phyloP scores from a whole-genome alignment of 345 rosid species.

The Odontarrhena argentea region DNA sequence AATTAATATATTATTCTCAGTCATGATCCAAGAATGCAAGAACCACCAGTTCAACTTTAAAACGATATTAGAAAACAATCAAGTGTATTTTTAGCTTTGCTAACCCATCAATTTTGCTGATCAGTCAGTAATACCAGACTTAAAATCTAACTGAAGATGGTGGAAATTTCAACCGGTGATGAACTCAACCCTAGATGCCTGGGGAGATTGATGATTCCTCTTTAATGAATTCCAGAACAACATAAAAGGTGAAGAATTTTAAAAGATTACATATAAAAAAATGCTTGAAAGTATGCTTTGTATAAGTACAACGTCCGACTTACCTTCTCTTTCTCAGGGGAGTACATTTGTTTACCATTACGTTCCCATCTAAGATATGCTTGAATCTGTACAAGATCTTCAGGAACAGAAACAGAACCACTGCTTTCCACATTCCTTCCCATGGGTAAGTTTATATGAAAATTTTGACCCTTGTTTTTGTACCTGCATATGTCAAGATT shows the following conservation, averaged over 20 bases:
- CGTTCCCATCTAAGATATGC: slow-evolving; percentile 97
- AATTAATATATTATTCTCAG: too few species aligned
- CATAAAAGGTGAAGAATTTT: slow-evolving; percentile 20
- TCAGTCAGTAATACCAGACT: slow-evolving; percentile 10
- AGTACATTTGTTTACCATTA: slow-evolving; percentile 86
- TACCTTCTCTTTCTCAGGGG: slow-evolving; percentile 61
- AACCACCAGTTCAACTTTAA: slow-evolving; percentile 15
- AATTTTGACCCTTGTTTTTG: slow-evolving; percentile 82
- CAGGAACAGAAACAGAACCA: slow-evolving; percentile 67
- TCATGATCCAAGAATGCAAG: too few species aligned
- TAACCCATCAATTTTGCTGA: slow-evolving; percentile 4
- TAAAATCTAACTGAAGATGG: slow-evolving; percentile 19
- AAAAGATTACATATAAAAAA: slow-evolving; percentile 17
- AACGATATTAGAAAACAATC: slow-evolving; percentile 2
- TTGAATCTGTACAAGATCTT: slow-evolving; percentile 93
- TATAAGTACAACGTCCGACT: slow-evolving; percentile 16
- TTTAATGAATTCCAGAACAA: slow-evolving; percentile 15
- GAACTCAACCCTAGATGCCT: slow-evolving; percentile 24
- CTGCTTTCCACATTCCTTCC: slow-evolving; percentile 49
- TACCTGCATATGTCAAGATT: slow-evolving; percentile 56
- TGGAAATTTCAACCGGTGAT: slow-evolving; percentile 4
- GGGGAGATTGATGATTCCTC: slow-evolving; percentile 25
- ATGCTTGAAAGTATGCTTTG: slow-evolving; percentile 17
- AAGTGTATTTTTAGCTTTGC: slow-evolving; percentile 11
- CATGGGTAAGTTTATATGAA: slow-evolving; percentile 66